Evolutionary conservation across 2,329 filamentous ascomycete genomes (phyloP).

Genomic region (Aspergillus clavatus): DNA sequence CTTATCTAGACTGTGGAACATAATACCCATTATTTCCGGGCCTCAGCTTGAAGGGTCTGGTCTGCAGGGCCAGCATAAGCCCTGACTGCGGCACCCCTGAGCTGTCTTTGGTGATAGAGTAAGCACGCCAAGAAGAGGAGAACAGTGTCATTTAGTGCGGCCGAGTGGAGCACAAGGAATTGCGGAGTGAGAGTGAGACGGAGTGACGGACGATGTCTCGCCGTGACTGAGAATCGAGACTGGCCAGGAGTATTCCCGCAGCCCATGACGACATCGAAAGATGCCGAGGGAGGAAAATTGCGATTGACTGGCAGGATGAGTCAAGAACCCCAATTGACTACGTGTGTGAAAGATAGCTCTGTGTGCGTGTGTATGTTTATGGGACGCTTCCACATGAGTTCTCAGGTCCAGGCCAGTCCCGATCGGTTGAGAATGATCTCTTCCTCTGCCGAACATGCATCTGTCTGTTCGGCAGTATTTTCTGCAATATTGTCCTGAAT

Average conservation of each 20-base stretch:
- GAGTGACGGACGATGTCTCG: too few relatives aligned
- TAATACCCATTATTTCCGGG: slow-evolving; percentile 1
- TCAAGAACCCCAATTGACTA: background rate
- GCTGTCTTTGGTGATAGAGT: slow-evolving; percentile 2
- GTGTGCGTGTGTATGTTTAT: background rate
- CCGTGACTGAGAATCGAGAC: background rate
- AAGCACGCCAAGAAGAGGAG: slow-evolving; percentile 21
- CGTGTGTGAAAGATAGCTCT: too few relatives aligned
- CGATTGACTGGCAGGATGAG: background rate
- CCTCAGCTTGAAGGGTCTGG: slow-evolving; percentile 6
- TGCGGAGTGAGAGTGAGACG: slow-evolving; percentile 13
- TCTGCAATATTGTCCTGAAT: slow-evolving; percentile 30
- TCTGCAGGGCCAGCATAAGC: background rate
- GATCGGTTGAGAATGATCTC: slow-evolving; percentile 24
- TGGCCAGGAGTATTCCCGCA: background rate
- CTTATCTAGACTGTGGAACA: slow-evolving; percentile 6
- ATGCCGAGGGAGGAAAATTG: background rate
- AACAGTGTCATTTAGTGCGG: slow-evolving; percentile 10
- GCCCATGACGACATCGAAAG: background rate
- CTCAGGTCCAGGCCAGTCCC: slow-evolving; percentile 19
- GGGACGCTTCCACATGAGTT: background rate
- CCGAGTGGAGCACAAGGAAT: slow-evolving; percentile 14
- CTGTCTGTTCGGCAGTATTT: slow-evolving; percentile 10
- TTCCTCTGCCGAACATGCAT: slow-evolving; percentile 17
- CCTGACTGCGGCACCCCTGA: background rate